Base-by-base conservation (phyloP, 306 rosid species). In the Medicago ruthenica region DNA sequence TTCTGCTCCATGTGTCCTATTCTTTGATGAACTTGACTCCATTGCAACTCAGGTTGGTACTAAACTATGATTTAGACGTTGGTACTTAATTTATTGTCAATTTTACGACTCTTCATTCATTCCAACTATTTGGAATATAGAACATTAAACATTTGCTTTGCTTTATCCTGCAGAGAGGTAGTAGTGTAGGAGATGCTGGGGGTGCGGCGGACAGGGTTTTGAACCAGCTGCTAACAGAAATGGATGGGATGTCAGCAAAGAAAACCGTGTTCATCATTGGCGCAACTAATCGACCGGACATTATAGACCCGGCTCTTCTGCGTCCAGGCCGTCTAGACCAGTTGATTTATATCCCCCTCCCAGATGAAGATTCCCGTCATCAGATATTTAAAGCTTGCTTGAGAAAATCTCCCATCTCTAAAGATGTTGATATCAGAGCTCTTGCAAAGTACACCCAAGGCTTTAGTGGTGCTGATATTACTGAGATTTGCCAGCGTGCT, bases 291-390 rank as follows among this genome's bases (percentile, higher is more conserved):
- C 80, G 98, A 76, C 98, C 98, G 18, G 98, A 94, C 79, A 94
- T 94, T 12, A 94, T 94, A 71, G 98, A 94, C 79, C 93, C 98
- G 48, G 98, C 98, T 12, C 98, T 94, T 68, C 79, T 94, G 44
- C 97, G 98, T 79, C 98, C 98, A 5, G 98, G 98, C 1, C 97
- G 98, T 84, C 95, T 94, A 20, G 98, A 94, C 74, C 98, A 94
- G 78, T 80, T 94, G 93, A 94, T 94, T 61, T 94, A 94, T 75
- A 94, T 94, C 64, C 98, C 98, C 65, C 98, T 94, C 17, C 98
- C 99, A 1, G 99, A 95, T 13, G 97, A 92, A 88, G 97, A 95
- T 16, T 92, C 99, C 40, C 97, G 98, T 20, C 79, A 70, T 73
- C 93, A 92, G 48, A 92, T 95, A 53, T 95, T 95, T 47, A 89